Evolutionary conservation across 306 rosid species (phyloP), one percentile per base, ranked within the genome.

Genomic region (Sicyos edulis): DNA sequence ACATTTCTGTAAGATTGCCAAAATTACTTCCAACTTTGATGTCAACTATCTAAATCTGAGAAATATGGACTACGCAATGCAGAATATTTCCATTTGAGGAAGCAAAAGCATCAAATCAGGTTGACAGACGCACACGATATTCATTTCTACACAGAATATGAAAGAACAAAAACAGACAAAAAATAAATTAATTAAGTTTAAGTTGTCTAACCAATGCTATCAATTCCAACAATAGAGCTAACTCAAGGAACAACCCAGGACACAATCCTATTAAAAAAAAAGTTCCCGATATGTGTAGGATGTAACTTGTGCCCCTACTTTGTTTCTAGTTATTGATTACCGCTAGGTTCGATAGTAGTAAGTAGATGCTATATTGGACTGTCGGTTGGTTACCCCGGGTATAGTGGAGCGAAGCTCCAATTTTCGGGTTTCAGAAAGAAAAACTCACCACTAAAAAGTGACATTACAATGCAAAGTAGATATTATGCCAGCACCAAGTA

Each of bases 41-140:
- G 70, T n/a, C 70, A 63, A 63, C 52, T 4, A 61, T 29, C 10
- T 24, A 60, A 26, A 60, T 15, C 6, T 34, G 70, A 63, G 70
- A 7, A 63, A 63, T 29, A 61, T 7, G 68, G 42, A 32, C 68
- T 0, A 34, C 16, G 50, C 50, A 63, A 63, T 37, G 10, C 50
- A 63, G 14, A 40, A 40, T 16, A 63, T 63, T 37, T 63, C 10
- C 52, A 16, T 16, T 62, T 42, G 50, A 62, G 40, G 16, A 62
- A n/a, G 40, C 16, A 62, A n/a, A 40, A 34, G 7, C 14, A 29
- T 62, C 14, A 37, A 62, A 37, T 34, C 7, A 62, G 47, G 15
- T 62, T 62, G 69, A 62, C 69, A n/a, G n/a, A n/a, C n/a, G n/a
- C n/a, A n/a, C n/a, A n/a, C n/a, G n/a, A n/a, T n/a, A n/a, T n/a